phyloP scores from a whole-genome alignment of 2,329 filamentous ascomycete species.

The Conoideocrella luteorostrata region DNA sequence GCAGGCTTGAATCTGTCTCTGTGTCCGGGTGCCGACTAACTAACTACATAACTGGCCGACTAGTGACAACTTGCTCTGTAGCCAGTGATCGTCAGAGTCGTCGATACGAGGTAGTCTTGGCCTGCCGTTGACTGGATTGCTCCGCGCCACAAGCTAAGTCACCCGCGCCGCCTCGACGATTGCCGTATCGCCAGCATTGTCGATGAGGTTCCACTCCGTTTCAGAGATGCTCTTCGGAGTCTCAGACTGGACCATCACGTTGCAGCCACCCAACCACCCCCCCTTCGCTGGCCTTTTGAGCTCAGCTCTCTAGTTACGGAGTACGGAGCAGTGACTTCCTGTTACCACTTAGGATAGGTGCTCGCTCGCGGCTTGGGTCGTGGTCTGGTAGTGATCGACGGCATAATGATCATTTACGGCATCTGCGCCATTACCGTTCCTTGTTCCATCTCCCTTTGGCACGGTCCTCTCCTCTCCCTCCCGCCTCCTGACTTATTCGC shows the following conservation, averaged over 20 bases:
- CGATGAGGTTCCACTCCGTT: not conserved
- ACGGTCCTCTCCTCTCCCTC: slow-evolving; percentile 3
- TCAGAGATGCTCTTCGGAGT: slow-evolving; percentile 3
- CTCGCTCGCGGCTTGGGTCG: too few relatives aligned
- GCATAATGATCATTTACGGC: slow-evolving; percentile 3
- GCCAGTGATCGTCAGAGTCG: too few relatives aligned
- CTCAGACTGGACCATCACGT: slow-evolving; percentile 5
- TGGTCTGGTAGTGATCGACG: not conserved
- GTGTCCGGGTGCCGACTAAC: too few relatives aligned
- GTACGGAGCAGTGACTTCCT: not conserved
- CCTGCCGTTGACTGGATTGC: slow-evolving; percentile 2
- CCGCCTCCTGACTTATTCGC: not conserved
- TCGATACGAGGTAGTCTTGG: not conserved
- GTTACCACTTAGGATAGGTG: too few relatives aligned
- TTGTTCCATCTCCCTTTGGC: slow-evolving; percentile 2
- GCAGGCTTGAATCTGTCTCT: not conserved
- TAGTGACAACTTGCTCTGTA: too few relatives aligned
- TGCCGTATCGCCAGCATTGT: too few relatives aligned
- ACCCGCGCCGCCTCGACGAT: not conserved
- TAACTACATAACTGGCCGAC: too few relatives aligned
- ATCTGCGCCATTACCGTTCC: not conserved
- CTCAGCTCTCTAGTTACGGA: not conserved
- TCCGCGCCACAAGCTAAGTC: not conserved
- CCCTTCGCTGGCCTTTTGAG: not conserved
- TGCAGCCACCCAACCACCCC: slow-evolving; percentile 3